Evolutionary conservation across 805 yeast genomes (phyloP).

Genomic region (Metschnikowia drakensbergensis): DNA sequence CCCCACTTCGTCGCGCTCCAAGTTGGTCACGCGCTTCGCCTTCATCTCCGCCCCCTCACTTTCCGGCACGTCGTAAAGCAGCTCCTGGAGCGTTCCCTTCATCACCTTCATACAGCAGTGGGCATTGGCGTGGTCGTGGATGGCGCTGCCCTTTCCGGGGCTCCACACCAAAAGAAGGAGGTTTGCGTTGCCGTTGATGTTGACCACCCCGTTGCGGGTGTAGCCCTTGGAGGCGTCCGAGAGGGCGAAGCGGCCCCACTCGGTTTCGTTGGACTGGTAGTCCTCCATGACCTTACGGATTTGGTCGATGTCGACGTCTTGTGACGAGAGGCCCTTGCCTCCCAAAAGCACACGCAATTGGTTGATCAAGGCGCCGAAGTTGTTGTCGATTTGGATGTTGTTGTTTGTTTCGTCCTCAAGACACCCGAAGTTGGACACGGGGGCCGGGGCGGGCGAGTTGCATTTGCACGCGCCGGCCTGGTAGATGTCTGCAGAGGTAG

Average conservation of each 20-base stretch:
- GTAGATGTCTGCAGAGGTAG: slow-evolving; percentile 7
- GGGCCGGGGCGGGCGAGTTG: slow-evolving; percentile 5
- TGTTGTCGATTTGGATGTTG: slow-evolving; percentile 16
- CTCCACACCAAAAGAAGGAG: slow-evolving; percentile 66
- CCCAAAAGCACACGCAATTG: slow-evolving; percentile 27
- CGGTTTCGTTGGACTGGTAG: slow-evolving; percentile 45
- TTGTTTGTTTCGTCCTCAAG: slow-evolving; percentile 18
- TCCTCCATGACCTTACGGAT: slow-evolving; percentile 44
- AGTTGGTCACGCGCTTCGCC: slow-evolving; percentile 24
- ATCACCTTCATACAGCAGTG: slow-evolving; percentile 73
- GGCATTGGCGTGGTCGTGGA: slow-evolving; percentile 75
- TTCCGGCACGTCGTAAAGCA: slow-evolving; percentile 49
- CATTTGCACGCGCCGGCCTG: slow-evolving; percentile 10
- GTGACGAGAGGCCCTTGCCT: slow-evolving; percentile 35
- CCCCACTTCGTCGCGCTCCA: slow-evolving; percentile 47
- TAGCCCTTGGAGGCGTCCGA: slow-evolving; percentile 49
- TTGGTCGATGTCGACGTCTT: slow-evolving; percentile 50
- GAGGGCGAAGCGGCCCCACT: slow-evolving; percentile 59
- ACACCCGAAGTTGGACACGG: slow-evolving; percentile 16
- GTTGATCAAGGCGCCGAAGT: slow-evolving; percentile 24
- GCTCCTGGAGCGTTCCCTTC: slow-evolving; percentile 56
- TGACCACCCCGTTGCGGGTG: slow-evolving; percentile 68
- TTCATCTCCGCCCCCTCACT: slow-evolving; percentile 24
- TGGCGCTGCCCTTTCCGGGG: slow-evolving; percentile 58
- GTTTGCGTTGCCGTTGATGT: slow-evolving; percentile 68